Evolutionary conservation across 2,329 filamentous ascomycete species (phyloP), one percentile per base, ranked within the genome.

Genomic region (Aotearoamyces nothofagi): DNA sequence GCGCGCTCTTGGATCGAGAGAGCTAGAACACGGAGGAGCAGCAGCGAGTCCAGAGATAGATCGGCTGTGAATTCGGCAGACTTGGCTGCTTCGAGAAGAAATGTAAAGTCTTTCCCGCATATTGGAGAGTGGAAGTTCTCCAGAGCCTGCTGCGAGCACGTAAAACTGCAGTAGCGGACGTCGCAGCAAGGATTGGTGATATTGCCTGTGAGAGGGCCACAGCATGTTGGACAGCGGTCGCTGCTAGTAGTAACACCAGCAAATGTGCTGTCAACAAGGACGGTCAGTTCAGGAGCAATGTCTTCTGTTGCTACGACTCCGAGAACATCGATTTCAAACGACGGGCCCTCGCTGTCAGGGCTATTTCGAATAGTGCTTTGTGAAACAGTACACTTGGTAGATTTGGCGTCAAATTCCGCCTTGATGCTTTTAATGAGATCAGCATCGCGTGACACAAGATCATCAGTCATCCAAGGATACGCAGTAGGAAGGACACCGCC

Each of bases 61-160:
- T 42, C 38, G 9, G 34, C 39, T 4, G 34, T 37, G 4, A 14
- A 13, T 15, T 32, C 34, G 17, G 38, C 39, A 24, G 30, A 31
- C 24, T 37, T 28, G 4, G 40, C 38, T 13, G 33, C 24, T 5
- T 35, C 32, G 4, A 41, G 35, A 6, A 51, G 39, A 34, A 42
- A 50, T 4, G 27, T 24, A 30, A 51, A 42, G 32, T 48, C 40
- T 32, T 42, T 47, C 3, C 42, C 40, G 27, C 49, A 51, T 4
- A 47, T 22, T 9, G 39, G 31, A 12, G 26, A 26, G 24, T 52
- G 47, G 29, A 45, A 50, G 5, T 39, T 44, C 3, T 31, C 17
- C 14, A 42, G 22, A 3, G 47, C 49, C 8, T 38, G 28, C 10
- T 39, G 28, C 10, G 39, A 40, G 32, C 47, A 51, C 6, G 10